Percentiles rank a stretch among this genome's conserved stretches.
Conservation (phyloP, 306 rosid genomes). For the Herpetospermum pedunculosum region DNA sequence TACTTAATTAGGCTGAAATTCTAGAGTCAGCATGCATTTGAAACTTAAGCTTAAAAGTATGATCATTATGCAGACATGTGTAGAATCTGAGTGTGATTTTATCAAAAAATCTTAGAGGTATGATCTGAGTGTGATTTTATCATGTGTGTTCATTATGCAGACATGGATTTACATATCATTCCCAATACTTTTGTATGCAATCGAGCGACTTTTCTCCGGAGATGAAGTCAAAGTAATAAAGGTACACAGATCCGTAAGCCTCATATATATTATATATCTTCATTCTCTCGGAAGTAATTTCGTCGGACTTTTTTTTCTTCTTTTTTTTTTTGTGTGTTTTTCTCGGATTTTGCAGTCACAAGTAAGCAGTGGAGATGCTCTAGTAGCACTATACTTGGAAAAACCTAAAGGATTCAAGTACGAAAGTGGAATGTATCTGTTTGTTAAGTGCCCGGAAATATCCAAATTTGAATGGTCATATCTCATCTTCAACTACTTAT, state of each 20-base stretch:
- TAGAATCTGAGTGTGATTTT: no score
- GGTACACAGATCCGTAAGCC: slow-evolving; percentile 19
- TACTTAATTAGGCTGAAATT: no score
- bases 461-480: slow-evolving; percentile 48
- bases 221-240: slow-evolving; percentile 29
- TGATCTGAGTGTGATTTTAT: neutral
- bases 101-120: no score
- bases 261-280: no score
- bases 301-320: no score
- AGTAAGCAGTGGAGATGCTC: slow-evolving; percentile 32
- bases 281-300: neutral
- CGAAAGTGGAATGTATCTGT: slow-evolving; percentile 50
- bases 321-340: no score
- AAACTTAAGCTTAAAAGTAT: no score
- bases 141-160: no score
- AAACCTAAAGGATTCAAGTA: slow-evolving; percentile 50
- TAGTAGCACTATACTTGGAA: slow-evolving; percentile 47
- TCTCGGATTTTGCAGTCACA: slow-evolving; percentile 29
- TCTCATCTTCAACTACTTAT: neutral
- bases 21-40: no score
- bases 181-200: slow-evolving; percentile 33
- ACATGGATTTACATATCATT: slow-evolving; percentile 55
- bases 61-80: no score
- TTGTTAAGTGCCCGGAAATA: slow-evolving; percentile 50
- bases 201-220: slow-evolving; percentile 25